Evolutionary conservation across 1,284 basidiomycete genomes (phyloP).

Genomic region (Tilletia caries): DNA sequence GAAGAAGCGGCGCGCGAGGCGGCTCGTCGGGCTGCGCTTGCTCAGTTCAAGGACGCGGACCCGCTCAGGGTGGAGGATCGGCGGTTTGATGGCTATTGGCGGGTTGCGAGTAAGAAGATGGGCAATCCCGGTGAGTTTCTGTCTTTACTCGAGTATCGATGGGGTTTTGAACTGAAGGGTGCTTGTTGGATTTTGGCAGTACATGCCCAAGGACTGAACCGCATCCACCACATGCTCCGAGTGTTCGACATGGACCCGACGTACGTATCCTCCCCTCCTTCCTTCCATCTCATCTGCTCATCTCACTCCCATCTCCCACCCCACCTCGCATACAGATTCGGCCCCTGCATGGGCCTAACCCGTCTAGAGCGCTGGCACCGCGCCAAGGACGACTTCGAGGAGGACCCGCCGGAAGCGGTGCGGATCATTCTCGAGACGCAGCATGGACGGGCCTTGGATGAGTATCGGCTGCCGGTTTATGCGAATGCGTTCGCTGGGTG

Average conservation of each 20-base stretch:
- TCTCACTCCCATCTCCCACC: conserved; percentile 51
- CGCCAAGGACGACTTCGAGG: conserved; percentile 68
- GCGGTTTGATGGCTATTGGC: conserved; percentile 40
- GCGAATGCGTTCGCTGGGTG: conserved; percentile 1
- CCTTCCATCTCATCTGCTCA: background rate
- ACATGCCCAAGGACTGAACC: conserved; percentile 39
- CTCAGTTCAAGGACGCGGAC: background rate
- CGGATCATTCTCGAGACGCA: conserved; percentile 44
- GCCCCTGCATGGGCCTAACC: conserved; percentile 77
- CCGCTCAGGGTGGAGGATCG: conserved; percentile 33
- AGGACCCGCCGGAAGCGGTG: conserved; percentile 79
- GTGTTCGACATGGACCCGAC: conserved; percentile 49
- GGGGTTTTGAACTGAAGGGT: background rate
- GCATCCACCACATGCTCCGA: conserved; percentile 48
- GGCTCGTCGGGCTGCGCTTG: background rate
- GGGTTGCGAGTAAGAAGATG: conserved; percentile 26
- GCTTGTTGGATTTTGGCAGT: conserved; percentile 24
- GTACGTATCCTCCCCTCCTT: conserved; percentile 17
- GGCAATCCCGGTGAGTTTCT: conserved; percentile 25
- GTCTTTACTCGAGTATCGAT: background rate
- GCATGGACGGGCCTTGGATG: conserved; percentile 26
- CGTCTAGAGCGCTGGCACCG: conserved; percentile 84
- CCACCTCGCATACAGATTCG: no score
- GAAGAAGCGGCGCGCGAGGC: background rate
- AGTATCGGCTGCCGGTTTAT: conserved; percentile 4